Evolutionary conservation across 495 filamentous ascomycete genomes (phyloP), one percentile per base, ranked within the genome.

Genomic region (Monascus purpureus): DNA sequence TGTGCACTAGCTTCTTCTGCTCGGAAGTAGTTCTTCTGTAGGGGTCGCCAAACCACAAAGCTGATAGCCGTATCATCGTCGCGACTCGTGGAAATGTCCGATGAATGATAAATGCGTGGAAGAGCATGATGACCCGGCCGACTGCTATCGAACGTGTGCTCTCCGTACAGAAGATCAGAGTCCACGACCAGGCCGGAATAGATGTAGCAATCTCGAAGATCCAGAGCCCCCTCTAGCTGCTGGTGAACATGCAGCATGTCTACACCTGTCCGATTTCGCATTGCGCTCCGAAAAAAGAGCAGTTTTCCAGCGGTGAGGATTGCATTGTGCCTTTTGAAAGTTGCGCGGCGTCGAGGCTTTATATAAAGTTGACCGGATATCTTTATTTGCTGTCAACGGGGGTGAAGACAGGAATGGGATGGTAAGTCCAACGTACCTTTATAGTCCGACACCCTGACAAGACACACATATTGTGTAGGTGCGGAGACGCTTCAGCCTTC

Each of bases 11-110:
- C 50, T 37, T 73, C 63, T 14, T 59, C 55, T 1, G 59, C 58
- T 24, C 71, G 64, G 47, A 82, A 80, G 23, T 70, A 60, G 14
- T 59, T 67, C 45, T 72, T 75, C 28, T 52, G 59, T 39, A 63
- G 59, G 8, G 72, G 73, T 39, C 80, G 73, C 79, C 79, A 83
- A 6, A 84, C 51, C 6, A 82, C 77, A 42, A 84, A 84, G 16
- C 70, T 75, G 8, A 73, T 78, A 50, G 75, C 75, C 1, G 72
- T 67, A 41, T 82, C 79, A 42, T 80, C 76, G 41, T 84, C 79
- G 6, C 59, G 67, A 13, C 65, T 73, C 9, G 75, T 82, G 66
- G 72, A 80, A 4, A 64, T 60, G 38, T 82, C 72, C 20, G 73
- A 64, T 2, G 56, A 45, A 18, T 72, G 63, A 37, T 78, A 82